A percentile compares a stretch with the other conserved stretches of the same genome.
Evolutionary conservation across 164 flowering plant species (phyloP).

Genomic region (Liriodendron chinense): DNA sequence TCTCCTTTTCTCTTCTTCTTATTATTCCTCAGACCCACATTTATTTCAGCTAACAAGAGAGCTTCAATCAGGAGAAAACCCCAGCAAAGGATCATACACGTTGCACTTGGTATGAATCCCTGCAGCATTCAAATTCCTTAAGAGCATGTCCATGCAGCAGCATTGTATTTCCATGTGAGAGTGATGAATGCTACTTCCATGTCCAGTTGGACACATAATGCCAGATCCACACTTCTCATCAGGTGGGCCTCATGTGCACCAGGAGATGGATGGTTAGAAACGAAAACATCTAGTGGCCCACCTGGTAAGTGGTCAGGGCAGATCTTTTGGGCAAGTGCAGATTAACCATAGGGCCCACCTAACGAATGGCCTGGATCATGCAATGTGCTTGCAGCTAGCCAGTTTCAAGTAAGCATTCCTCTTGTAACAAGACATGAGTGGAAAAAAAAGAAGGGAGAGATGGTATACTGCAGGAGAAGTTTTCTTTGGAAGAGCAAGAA

Average conservation of each 20-base stretch:
- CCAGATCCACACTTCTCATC: not conserved
- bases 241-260: not conserved
- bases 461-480: constrained; percentile 66
- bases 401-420: not conserved
- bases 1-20: constrained; percentile 19
- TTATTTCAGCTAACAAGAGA: constrained; percentile 62
- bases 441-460: constrained; percentile 12
- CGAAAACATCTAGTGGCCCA: too few species aligned
- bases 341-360: not conserved
- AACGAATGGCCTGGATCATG: not conserved
- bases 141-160: not conserved
- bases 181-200: too few species aligned
- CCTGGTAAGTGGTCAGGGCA: too few species aligned
- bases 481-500: constrained; percentile 70
- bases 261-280: too few species aligned
- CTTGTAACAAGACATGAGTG: not conserved
- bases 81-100: constrained; percentile 59
- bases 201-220: not conserved
- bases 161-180: too few species aligned
- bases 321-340: not conserved
- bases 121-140: constrained; percentile 24
- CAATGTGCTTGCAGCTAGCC: not conserved
- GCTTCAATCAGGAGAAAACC: constrained; percentile 77
- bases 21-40: constrained; percentile 45
- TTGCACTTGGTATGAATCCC: constrained; percentile 75